These are phyloP conservation scores for Colletotrichum liriopes DNA, from an alignment of 2,329 filamentous ascomycete genomes.

Conservation along the genomic window DNA sequence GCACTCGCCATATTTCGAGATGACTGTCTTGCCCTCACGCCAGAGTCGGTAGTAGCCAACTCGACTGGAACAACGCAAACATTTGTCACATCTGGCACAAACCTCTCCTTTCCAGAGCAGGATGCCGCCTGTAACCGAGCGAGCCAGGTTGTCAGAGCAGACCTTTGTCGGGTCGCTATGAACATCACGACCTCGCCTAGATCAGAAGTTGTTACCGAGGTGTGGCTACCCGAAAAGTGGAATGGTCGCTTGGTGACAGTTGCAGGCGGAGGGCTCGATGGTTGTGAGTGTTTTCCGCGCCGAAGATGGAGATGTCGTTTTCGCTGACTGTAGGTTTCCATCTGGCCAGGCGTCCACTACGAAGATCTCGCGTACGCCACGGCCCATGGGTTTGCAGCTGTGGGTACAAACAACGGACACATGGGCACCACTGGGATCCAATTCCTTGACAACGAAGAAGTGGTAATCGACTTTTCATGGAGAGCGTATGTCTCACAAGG, in stretches of 20 bases:
- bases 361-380: conserved; percentile 62
- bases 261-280: conserved; percentile 65
- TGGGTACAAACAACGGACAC: conserved; percentile 67
- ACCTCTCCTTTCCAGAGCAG: conserved; percentile 51
- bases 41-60: conserved; percentile 42
- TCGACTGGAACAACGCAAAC: conserved; percentile 45
- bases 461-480: conserved; percentile 55
- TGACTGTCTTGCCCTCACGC: conserved; percentile 34
- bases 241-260: conserved; percentile 62
- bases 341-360: conserved; percentile 57
- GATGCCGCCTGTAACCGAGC: conserved; percentile 51
- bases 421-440: conserved; percentile 57
- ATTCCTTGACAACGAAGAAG: conserved; percentile 55
- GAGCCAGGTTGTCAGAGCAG: conserved; percentile 38
- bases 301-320: not conserved
- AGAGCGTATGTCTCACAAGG: conserved; percentile 45
- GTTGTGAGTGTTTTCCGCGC: conserved; percentile 51
- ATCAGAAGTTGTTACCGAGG: conserved; percentile 61
- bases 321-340: not conserved
- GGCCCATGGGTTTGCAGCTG: conserved; percentile 60
- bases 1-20: not conserved
- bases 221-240: conserved; percentile 64
- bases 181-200: conserved; percentile 50
- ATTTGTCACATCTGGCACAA: conserved; percentile 48
- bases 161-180: conserved; percentile 50